Conservation (phyloP, 2,329 filamentous ascomycete genomes). For the Botrytis hyacinthi region DNA sequence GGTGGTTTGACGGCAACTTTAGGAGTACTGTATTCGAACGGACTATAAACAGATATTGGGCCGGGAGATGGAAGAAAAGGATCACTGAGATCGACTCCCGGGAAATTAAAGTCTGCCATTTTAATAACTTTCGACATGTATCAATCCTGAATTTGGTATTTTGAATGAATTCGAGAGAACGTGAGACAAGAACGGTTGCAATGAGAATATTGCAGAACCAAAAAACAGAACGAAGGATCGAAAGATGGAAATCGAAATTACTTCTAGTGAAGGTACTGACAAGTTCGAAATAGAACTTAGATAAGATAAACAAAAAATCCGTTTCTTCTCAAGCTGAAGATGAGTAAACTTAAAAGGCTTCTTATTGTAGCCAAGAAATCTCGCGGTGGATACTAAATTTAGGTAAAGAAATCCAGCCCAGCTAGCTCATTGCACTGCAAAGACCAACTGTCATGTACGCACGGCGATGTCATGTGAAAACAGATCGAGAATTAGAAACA, state of each 20-base stretch:
- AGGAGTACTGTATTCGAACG: not conserved
- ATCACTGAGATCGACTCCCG: slow-evolving; percentile 12
- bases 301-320: not conserved
- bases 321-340: not conserved
- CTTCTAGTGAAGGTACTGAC: not conserved
- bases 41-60: slow-evolving; percentile 2
- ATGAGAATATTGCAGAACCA: not conserved
- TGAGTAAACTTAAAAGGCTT: slow-evolving; percentile 8
- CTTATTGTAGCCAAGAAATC: slow-evolving; percentile 4
- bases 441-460: not conserved
- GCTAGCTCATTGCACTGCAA: not conserved
- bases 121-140: not conserved
- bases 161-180: not conserved
- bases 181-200: not conserved
- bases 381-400: not conserved
- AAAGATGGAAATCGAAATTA: not conserved
- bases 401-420: not conserved
- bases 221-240: not conserved
- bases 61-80: slow-evolving; percentile 5
- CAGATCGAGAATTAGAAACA: not conserved
- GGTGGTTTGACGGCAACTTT: not conserved
- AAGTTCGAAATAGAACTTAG: not conserved
- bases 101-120: slow-evolving; percentile 17
- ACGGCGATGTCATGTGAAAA: not conserved
- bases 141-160: not conserved